Evolutionary conservation across 2,329 filamentous ascomycete genomes (phyloP).

Genomic region (Ceratocystis eucalypticola): DNA sequence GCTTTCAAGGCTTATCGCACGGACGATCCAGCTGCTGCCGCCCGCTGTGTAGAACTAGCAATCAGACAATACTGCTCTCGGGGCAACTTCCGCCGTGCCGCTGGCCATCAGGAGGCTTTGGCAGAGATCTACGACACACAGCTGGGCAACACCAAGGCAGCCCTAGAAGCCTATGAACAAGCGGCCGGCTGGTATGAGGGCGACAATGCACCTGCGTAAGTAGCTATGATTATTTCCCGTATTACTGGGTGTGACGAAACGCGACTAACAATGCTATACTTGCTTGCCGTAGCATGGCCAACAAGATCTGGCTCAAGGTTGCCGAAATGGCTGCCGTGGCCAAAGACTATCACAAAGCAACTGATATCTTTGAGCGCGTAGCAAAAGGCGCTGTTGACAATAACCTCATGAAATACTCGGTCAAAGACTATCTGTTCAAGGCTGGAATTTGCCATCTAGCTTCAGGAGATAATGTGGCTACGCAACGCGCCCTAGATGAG

Average conservation of each 20-base stretch:
- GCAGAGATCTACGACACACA: slow-evolving; percentile 78
- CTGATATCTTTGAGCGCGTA: slow-evolving; percentile 72
- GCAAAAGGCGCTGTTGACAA: slow-evolving; percentile 67
- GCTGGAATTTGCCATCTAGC: slow-evolving; percentile 81
- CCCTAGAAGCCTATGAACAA: slow-evolving; percentile 70
- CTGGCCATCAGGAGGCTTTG: slow-evolving; percentile 77
- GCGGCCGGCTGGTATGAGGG: slow-evolving; percentile 82
- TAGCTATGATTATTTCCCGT: slow-evolving; percentile 20
- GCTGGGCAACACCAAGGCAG: slow-evolving; percentile 61
- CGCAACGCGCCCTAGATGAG: slow-evolving; percentile 64
- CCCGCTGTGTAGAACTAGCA: slow-evolving; percentile 62
- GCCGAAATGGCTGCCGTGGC: slow-evolving; percentile 76
- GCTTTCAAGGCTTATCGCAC: slow-evolving; percentile 93
- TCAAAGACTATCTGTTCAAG: slow-evolving; percentile 94
- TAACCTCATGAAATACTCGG: slow-evolving; percentile 83
- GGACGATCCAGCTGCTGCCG: slow-evolving; percentile 69
- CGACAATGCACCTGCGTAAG: slow-evolving; percentile 71
- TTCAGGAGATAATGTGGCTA: slow-evolving; percentile 59
- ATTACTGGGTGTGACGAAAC: not conserved
- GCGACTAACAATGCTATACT: not conserved
- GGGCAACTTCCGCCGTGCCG: slow-evolving; percentile 82
- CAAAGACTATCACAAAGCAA: slow-evolving; percentile 71
- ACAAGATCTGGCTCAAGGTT: slow-evolving; percentile 86
- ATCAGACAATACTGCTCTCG: slow-evolving; percentile 78
- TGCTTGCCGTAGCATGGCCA: slow-evolving; percentile 51